Evolutionary conservation across 495 filamentous ascomycete species (phyloP), one percentile per base, ranked within the genome.

Genomic region (Daldinia grandis): DNA sequence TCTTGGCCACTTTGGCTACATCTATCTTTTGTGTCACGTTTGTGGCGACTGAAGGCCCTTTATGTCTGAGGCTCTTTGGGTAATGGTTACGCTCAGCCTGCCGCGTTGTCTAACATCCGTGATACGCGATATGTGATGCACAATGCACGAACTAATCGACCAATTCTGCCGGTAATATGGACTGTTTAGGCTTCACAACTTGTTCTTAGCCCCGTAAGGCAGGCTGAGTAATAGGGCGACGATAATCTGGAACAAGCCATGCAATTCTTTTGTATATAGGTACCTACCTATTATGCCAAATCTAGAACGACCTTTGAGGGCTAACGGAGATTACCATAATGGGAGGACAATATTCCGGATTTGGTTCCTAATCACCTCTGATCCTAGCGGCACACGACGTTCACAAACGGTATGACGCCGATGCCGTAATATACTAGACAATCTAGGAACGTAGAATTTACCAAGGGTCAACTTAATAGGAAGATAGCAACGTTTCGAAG

Each of bases 11-110:
- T n/a, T 42, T 30, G 56, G 62, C 33, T 59, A 33, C 58, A 62
- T 66, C 47, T 54, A 40, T 56, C 7, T 30, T 66, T 14, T 3
- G 12, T 24, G 50, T 24, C 21, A 44, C 15, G 9, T 15, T 6
- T 30, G 51, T 47, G 50, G 57, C 35, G 17, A 47, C 49, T 53
- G 58, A 47, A 37, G 53, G 53, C 31, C 12, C 25, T 24, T 27
- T 24, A 47, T 35, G 56, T 57, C 68, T 71, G 68, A 71, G 68
- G 68, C 62, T 71, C 68, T 58, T 56, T 49, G n/a, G 12, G 35
- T 30, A 24, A 58, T 33, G 42, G 53, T 55, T 69, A 61, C 55
- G 47, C 38, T 33, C 24, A 61, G 33, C 19, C 40, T 21, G 58
- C 24, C 42, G 33, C 17, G 14, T 53, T 8, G 53, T 49, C 53